Conservation (phyloP, 768 basidiomycete species). For the Crassisporium funariophilum region DNA sequence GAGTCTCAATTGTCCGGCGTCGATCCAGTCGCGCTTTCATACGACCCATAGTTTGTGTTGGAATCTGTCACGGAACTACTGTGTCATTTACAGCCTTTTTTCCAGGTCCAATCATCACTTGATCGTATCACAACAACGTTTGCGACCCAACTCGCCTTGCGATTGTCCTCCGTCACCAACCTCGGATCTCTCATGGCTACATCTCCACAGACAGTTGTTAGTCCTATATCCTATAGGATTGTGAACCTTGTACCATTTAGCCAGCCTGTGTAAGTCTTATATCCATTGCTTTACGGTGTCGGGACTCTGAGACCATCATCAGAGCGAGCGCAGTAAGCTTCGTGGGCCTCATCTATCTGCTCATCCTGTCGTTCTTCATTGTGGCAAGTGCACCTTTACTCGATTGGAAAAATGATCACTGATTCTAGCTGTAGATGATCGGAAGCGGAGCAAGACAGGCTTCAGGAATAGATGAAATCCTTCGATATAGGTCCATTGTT, state of each 20-base stretch:
- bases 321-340: conserved; percentile 58
- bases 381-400: conserved; percentile 31
- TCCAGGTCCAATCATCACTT: conserved; percentile 38
- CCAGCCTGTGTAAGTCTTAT: conserved; percentile 53
- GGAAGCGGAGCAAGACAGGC: conserved; percentile 26
- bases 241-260: conserved; percentile 62
- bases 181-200: conserved; percentile 37
- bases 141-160: conserved; percentile 17
- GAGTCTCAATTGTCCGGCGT: too few species aligned
- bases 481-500: conserved; percentile 33
- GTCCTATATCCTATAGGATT: conserved; percentile 50
- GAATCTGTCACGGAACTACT: neutral
- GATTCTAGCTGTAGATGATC: conserved; percentile 6
- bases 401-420: neutral
- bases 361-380: conserved; percentile 45
- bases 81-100: neutral
- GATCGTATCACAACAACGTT: conserved; percentile 28
- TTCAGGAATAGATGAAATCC: conserved; percentile 29
- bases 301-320: neutral
- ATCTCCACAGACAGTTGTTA: conserved; percentile 53
- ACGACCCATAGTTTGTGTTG: conserved; percentile 30
- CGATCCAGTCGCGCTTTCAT: conserved; percentile 31
- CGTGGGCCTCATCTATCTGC: conserved; percentile 58
- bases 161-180: conserved; percentile 15
- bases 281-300: neutral